Evolutionary conservation across 345 rosid genomes (phyloP).

Genomic region (Acer saccharum): DNA sequence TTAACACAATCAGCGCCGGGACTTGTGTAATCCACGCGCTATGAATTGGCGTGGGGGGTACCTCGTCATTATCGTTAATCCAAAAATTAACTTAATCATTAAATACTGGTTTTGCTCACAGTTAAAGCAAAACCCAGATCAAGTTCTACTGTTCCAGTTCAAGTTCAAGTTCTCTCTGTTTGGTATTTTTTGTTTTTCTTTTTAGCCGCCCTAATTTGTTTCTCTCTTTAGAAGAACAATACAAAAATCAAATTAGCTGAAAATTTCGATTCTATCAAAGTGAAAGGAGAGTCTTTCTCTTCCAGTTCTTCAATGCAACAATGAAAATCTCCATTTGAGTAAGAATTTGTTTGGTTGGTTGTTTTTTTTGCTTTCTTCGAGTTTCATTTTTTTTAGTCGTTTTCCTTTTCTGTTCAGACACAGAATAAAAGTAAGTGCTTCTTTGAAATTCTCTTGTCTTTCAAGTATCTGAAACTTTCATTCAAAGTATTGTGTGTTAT

Average conservation of each 20-base stretch:
- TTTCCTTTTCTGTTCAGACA: conserved; percentile 14
- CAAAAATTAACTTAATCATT: neutral
- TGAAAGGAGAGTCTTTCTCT: conserved; percentile 1
- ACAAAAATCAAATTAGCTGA: neutral
- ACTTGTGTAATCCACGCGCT: conserved; percentile 10
- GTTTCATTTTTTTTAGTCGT: neutral
- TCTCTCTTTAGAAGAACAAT: neutral
- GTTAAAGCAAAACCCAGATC: conserved; percentile 16
- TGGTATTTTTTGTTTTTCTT: neutral
- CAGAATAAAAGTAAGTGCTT: neutral
- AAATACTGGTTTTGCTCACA: conserved; percentile 13
- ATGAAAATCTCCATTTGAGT: conserved; percentile 10
- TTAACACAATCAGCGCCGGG: neutral
- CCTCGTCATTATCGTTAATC: neutral
- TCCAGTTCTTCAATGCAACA: conserved; percentile 4
- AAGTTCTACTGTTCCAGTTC: neutral
- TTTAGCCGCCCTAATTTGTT: neutral
- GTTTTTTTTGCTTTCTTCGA: conserved; percentile 17
- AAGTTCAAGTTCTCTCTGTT: neutral
- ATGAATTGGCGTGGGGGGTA: neutral
- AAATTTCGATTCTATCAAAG: conserved; percentile 9
- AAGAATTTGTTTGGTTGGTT: conserved; percentile 13
- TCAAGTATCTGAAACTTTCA: conserved; percentile 39
- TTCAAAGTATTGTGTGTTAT: conserved; percentile 32
- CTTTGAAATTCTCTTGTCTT: conserved; percentile 39